phyloP scores from a whole-genome alignment of 2,329 filamentous ascomycete genomes.

The Amauroascus niger region DNA sequence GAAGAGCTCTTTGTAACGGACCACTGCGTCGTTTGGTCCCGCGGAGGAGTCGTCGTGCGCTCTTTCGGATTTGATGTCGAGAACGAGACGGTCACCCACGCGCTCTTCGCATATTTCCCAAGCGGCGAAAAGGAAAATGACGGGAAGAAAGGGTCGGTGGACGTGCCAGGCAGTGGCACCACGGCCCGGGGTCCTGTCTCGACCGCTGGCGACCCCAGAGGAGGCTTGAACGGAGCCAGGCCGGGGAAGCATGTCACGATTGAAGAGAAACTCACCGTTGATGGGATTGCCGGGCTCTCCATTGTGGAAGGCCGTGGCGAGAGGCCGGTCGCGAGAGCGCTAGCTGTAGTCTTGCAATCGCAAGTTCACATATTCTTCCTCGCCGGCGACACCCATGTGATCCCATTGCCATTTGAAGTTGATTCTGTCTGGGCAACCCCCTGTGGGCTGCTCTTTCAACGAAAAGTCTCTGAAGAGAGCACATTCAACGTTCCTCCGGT shows the following conservation, averaged over 20 bases:
- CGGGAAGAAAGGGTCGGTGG: neutral
- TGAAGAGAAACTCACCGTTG: conserved; percentile 8
- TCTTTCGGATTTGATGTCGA: conserved; percentile 79
- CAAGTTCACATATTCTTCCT: conserved; percentile 92
- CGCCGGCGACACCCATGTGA: conserved; percentile 73
- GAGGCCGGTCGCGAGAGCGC: conserved; percentile 45
- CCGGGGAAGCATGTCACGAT: conserved; percentile 16
- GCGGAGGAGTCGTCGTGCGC: conserved; percentile 73
- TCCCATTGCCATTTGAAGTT: conserved; percentile 91
- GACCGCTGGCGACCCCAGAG: neutral
- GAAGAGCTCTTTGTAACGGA: conserved; percentile 74
- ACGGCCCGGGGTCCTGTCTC: conserved; percentile 2
- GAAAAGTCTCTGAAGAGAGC: conserved; percentile 49
- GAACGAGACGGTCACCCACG: conserved; percentile 76
- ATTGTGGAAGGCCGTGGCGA: conserved; percentile 29
- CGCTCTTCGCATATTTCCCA: conserved; percentile 74
- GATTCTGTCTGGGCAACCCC: conserved; percentile 76
- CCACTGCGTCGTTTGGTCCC: conserved; percentile 76
- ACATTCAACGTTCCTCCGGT: conserved; percentile 27
- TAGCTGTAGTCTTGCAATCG: conserved; percentile 85
- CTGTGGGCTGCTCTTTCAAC: conserved; percentile 73
- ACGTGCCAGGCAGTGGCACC: neutral
- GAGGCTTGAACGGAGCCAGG: conserved; percentile 9
- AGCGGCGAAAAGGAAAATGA: conserved; percentile 26
- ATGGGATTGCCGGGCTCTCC: conserved; percentile 13